Evolutionary conservation across 345 rosid species (phyloP), one percentile per base, ranked within the genome.

Genomic region (Lumnitzera racemosa): DNA sequence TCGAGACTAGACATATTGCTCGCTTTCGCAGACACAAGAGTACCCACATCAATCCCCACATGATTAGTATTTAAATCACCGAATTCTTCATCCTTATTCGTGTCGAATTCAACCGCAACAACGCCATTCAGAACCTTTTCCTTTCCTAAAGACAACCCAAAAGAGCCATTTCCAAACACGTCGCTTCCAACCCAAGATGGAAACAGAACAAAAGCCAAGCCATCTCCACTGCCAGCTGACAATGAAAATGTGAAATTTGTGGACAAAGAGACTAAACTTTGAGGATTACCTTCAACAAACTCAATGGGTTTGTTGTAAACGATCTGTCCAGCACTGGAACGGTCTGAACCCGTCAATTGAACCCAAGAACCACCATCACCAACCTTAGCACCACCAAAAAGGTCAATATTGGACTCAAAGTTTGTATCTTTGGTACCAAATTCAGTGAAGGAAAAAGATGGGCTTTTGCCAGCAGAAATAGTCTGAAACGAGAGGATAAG

Each of bases 281-380:
- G 74, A n/a, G 77, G 68, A 53, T 71, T 71, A 72, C 89, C 86
- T 66, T 76, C 73, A 24, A 72, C 70, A 17, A 66, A 71, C 77
- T 76, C 79, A 70, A 92, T 74, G 74, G 98, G 87, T 58, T 80
- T 80, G 86, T 80, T 83, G 57, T 75, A 84, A 75, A 79, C 58
- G 49, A 76, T 83, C 73, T 70, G 70, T 46, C 97, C 98, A 53
- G 73, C 76, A 23, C 80, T 80, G 9, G 62, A 72, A 69, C 73
- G 74, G 72, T 53, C 75, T 0, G 84, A 62, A 56, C 66, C 64
- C 49, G 85, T 80, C 55, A 92, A 84, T 74, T 79, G 94, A 72
- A 92, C 62, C 43, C 77, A 56, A 17, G 88, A 78, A 43, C 81
- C 82, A 47, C 70, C 70, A 66, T 62, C 56, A 29, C 72, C 70